Conservation (phyloP, 2,329 filamentous ascomycete species). For the Colletotrichum sp. region DNA sequence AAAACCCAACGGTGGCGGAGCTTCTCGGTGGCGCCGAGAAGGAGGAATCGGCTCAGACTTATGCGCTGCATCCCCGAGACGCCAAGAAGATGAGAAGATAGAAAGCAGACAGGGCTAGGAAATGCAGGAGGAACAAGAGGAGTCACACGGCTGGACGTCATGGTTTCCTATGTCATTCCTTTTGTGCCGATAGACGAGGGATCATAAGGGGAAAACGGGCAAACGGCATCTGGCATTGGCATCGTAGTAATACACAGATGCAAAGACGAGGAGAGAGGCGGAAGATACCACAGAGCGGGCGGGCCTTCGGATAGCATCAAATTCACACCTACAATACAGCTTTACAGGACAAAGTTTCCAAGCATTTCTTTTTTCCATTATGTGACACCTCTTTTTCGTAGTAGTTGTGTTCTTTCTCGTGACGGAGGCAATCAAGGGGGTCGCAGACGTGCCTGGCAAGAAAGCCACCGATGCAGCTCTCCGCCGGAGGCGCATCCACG, state of each 20-base stretch:
- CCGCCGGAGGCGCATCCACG: neutral
- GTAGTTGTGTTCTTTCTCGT: too few relatives aligned
- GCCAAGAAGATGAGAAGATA: conserved; percentile 14
- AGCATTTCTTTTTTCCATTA: neutral
- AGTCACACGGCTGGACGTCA: neutral
- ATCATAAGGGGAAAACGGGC: neutral
- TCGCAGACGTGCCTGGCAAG: neutral
- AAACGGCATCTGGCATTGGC: neutral
- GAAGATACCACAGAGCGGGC: conserved; percentile 15
- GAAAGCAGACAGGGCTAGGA: neutral
- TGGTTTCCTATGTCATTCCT: neutral
- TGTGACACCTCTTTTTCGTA: neutral
- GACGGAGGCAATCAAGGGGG: neutral
- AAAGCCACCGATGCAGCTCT: neutral
- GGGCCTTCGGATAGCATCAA: neutral
- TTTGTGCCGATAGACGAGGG: neutral
- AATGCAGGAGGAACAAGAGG: neutral
- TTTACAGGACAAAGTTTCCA: neutral
- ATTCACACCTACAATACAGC: neutral
- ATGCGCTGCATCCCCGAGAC: neutral
- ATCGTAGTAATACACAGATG: neutral
- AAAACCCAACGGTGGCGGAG: conserved; percentile 43
- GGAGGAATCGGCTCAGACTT: conserved; percentile 26
- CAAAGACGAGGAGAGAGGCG: neutral
- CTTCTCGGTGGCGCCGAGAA: conserved; percentile 36